Base-by-base conservation (phyloP, 2,329 filamentous ascomycete species). In the Aspergillus luchuensis region DNA sequence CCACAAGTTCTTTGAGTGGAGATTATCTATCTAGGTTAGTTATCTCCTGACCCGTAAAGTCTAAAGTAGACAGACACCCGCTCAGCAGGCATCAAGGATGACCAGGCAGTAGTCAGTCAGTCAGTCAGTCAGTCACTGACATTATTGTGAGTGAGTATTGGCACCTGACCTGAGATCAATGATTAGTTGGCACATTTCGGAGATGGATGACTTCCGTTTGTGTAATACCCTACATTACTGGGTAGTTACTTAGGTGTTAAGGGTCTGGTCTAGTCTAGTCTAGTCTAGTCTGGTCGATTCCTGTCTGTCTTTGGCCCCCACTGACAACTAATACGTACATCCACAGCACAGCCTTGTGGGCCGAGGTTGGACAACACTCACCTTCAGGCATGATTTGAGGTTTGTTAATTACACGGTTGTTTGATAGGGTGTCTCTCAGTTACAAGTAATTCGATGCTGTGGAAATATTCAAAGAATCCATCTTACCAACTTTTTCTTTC, bases 321-420 rank as follows among this genome's bases (percentile, higher is more conserved):
- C 30, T 38, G 8, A 38, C 23, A 7, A 43, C 23, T 50, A 11
- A 50, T 36, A 36, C 30, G 30, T 33, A 33, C 33, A 30, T 30
- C 8, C 39, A 55, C 52, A 45, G 39, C 52, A 55, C 52, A 45
- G 52, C 52, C 52, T 55, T 28, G 41, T 45, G 23, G 47, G 25
- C 47, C 47, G 47, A 50, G 47, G 47, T 5, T 50, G 47, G 45
- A n/a, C 23, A 30, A 49, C 25, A 50, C 47, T 50, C 28, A 19
- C 47, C 19, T 21, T 21, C 17, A 45, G 17, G 41, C 11, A 33
- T 33, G 10, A 33, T 4, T 33, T 21, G 19, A 8, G 10, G 30
- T 8, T 33, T 11, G 8, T 11, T 30, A 3, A 11, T 10, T 28
- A 28, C 25, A 28, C 8, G 4, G 10, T 1, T 3, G 8, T 33